Evolutionary conservation across 352 stramenopile species (phyloP).

Genomic region (Globisporangium perplexum): DNA sequence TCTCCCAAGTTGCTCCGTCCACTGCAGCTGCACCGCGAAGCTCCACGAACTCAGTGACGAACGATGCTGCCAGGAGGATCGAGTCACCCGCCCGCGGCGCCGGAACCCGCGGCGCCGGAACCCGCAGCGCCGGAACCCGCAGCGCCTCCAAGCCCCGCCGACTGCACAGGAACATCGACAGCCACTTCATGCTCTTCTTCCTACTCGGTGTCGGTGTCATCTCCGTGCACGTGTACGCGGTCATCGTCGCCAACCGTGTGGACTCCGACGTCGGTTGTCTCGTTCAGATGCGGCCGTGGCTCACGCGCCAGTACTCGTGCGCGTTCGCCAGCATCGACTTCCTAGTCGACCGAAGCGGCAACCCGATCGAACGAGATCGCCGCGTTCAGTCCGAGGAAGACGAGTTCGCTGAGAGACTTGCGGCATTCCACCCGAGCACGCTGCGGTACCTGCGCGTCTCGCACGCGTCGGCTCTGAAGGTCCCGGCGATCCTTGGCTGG

Average conservation of each 20-base stretch:
- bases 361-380: background rate
- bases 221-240: slow-evolving; percentile 2
- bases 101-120: too few relatives aligned
- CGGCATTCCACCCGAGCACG: slow-evolving; percentile 5
- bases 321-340: slow-evolving; percentile 20
- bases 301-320: slow-evolving; percentile 14
- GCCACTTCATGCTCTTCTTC: slow-evolving; percentile 4
- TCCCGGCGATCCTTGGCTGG: slow-evolving; percentile 8
- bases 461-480: slow-evolving; percentile 12
- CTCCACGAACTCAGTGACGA: too few relatives aligned
- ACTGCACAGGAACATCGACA: background rate
- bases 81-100: background rate
- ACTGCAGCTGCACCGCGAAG: background rate
- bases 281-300: slow-evolving; percentile 17
- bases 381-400: background rate
- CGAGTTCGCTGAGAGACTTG: slow-evolving; percentile 1
- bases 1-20: background rate
- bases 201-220: slow-evolving; percentile 1
- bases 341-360: background rate
- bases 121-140: background rate
- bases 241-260: background rate
- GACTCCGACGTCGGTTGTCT: slow-evolving; percentile 1
- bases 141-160: background rate
- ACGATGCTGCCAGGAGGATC: background rate
- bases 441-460: slow-evolving; percentile 17